These are phyloP conservation scores for Mucor sp. DNA, from an alignment of 371 early-diverging fungal genomes.

Conservation along the genomic window DNA sequence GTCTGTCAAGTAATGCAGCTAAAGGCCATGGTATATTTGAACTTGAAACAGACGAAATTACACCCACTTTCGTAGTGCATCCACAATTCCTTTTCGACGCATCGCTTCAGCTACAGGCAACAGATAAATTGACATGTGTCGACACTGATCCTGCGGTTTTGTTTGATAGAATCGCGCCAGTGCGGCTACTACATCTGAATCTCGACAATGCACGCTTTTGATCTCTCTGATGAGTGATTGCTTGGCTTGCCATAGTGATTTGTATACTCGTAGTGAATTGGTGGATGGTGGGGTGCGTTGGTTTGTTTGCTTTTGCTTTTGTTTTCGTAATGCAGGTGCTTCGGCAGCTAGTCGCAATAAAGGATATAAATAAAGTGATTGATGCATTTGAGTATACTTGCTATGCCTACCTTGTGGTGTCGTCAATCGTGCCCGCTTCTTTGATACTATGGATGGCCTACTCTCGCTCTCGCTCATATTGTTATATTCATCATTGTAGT, in stretches of 20 bases:
- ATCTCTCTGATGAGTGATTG: background rate
- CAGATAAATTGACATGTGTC: background rate
- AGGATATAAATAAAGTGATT: background rate
- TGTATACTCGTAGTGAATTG: background rate
- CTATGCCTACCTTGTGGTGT: background rate
- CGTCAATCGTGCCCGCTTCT: background rate
- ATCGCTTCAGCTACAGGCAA: background rate
- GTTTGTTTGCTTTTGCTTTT: background rate
- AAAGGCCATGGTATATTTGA: background rate
- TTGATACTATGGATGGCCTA: background rate
- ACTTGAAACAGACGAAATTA: background rate
- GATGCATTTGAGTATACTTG: background rate
- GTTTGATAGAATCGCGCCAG: background rate
- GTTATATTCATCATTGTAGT: background rate
- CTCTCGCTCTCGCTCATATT: background rate
- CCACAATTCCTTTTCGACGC: background rate
- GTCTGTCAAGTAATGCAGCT: background rate
- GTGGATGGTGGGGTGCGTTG: background rate
- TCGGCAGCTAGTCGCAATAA: background rate
- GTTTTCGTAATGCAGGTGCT: background rate
- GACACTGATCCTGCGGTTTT: background rate
- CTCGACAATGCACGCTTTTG: background rate
- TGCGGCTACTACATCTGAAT: background rate
- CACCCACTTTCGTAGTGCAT: background rate
- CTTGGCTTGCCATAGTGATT: background rate